phyloP scores from a whole-genome alignment of 257 asterid genomes.

The Solanum pimpinellifolium region DNA sequence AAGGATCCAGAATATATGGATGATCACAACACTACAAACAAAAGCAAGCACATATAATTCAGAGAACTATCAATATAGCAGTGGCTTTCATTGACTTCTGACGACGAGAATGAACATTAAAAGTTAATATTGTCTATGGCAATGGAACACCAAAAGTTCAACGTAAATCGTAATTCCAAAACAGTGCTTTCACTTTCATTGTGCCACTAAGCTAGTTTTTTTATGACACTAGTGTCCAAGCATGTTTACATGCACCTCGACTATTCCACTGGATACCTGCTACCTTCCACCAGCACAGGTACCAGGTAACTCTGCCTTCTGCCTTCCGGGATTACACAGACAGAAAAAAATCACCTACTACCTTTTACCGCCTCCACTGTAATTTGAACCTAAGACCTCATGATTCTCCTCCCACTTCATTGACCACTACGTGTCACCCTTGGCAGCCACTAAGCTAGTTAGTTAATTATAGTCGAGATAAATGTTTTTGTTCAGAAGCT shows the following conservation, averaged over 20 bases:
- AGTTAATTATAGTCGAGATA: background rate
- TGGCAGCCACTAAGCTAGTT: background rate
- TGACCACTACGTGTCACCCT: background rate
- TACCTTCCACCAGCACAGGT: background rate
- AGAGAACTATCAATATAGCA: background rate
- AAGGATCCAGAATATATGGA: slow-evolving; percentile 59
- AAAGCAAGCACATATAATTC: background rate
- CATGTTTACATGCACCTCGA: background rate
- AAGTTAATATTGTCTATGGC: background rate
- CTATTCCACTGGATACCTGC: background rate
- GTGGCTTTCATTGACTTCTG: background rate
- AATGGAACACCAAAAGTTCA: background rate
- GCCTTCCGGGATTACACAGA: background rate
- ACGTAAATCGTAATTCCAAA: background rate
- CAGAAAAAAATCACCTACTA: background rate
- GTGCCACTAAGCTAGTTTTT: background rate
- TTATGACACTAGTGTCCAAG: background rate
- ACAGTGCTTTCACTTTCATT: background rate
- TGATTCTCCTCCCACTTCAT: background rate
- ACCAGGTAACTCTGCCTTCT: background rate
- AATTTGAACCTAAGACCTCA: background rate
- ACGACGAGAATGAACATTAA: background rate
- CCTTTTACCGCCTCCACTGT: background rate
- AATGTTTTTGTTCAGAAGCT: background rate
- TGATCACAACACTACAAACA: slow-evolving; percentile 75